Base-by-base conservation (phyloP, 306 rosid species). In the Medicago arabica region DNA sequence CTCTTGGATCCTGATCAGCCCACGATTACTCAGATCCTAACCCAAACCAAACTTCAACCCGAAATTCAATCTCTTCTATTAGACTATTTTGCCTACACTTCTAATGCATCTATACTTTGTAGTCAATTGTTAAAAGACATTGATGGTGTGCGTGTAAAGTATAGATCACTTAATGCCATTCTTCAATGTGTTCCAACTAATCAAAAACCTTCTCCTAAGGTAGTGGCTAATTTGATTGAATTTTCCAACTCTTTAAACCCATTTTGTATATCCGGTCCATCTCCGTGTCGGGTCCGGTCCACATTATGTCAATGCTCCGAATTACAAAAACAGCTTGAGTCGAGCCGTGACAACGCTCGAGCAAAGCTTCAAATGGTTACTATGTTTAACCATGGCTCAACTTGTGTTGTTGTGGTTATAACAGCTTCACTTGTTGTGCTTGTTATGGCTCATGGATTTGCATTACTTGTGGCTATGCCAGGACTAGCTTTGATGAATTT, bases 1-100 rank as follows among this genome's bases (percentile, higher is more conserved):
- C 74, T 93, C 7, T 78, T 93, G 71, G 96, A 93, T 34, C 97
- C 96, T 2, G 82, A 86, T 46, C 92, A 91, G 16, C 75, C 88
- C 75, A 87, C 86, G 0, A 57, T 81, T 3, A 61, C 61, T 3
- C 80, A 28, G n/a, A 74, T 88, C 71, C 15, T 93, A 19, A 10
- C 78, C 4, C 13, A 53, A 67, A 49, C 85, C 86, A 87, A 7
- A 18, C 40, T 15, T 8, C 53, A 51, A n/a, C 85, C 91, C 66
- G 53, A 3, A 0, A 58, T 63, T 25, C 77, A 77, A 2, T 49
- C 86, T 49, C 81, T 91, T n/a, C 31, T 93, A 0, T 82, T 65
- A 0, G 81, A 91, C 47, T 93, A 91, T 39, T 91, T 93, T 39
- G 11, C 86, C 54, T 92, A 87, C 72, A 91, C 92, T 0, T 76